Evolutionary conservation across 257 asterid species (phyloP).

Genomic region (Leptodermis oblonga): DNA sequence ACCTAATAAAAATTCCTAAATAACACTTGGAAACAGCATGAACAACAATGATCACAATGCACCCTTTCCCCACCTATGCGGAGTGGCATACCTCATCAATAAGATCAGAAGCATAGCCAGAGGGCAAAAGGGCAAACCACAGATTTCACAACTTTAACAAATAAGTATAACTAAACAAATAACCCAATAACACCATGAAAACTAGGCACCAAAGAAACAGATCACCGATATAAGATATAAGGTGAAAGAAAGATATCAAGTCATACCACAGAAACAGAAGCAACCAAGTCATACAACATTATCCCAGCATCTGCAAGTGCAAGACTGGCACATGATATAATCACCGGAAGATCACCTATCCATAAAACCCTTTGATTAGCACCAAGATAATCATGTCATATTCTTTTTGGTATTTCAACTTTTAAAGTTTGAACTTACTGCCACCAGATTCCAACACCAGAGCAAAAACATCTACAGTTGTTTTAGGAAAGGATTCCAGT

Average conservation of each 20-base stretch:
- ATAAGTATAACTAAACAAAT: background rate
- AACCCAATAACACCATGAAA: background rate
- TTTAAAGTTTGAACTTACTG: slow-evolving; percentile 48
- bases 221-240: background rate
- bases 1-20: background rate
- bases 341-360: slow-evolving; percentile 90
- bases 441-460: slow-evolving; percentile 99
- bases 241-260: slow-evolving; percentile 9
- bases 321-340: slow-evolving; percentile 93
- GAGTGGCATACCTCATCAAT: background rate
- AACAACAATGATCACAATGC: background rate
- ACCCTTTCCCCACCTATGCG: background rate
- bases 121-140: background rate
- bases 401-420: background rate
- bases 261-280: slow-evolving; percentile 94
- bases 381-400: slow-evolving; percentile 7
- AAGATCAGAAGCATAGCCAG: background rate
- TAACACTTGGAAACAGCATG: background rate
- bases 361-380: slow-evolving; percentile 6
- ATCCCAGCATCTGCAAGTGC: slow-evolving; percentile 99
- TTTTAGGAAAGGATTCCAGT: slow-evolving; percentile 88
- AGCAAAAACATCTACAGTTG: slow-evolving; percentile 96
- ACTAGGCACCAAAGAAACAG: background rate
- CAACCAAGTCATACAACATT: slow-evolving; percentile 75
- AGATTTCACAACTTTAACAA: background rate